Evolutionary conservation across 192 early-diverging fungal genomes (phyloP).

Genomic region (Gigaspora rosea): DNA sequence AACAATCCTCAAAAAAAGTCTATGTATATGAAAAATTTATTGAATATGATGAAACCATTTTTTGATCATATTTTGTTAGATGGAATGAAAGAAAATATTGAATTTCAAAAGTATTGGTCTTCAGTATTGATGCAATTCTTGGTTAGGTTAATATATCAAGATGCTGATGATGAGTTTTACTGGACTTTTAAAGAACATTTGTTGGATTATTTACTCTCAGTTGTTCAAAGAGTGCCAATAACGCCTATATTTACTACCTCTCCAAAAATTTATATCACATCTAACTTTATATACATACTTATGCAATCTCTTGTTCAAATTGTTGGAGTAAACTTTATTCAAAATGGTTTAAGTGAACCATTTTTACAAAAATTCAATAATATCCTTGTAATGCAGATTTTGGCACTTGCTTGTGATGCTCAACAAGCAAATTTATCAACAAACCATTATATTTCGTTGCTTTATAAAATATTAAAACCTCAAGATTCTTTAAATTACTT

Average conservation of each 20-base stretch:
- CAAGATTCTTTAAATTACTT: background rate
- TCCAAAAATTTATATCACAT: background rate
- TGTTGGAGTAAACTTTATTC: background rate
- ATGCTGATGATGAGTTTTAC: background rate
- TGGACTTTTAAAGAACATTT: background rate
- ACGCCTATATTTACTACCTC: background rate
- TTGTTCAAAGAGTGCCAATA: conserved; percentile 3
- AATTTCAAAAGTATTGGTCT: background rate
- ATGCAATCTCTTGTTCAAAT: conserved; percentile 27
- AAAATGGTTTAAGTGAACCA: background rate
- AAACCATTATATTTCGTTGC: background rate
- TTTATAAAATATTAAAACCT: background rate
- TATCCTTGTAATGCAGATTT: conserved; percentile 3
- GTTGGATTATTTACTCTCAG: conserved; percentile 11
- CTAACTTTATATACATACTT: background rate
- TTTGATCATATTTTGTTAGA: conserved; percentile 8
- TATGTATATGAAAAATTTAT: background rate
- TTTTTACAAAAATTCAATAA: conserved; percentile 16
- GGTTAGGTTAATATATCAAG: background rate
- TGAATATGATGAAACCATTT: conserved; percentile 8
- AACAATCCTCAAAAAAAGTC: background rate
- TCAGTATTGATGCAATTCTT: background rate
- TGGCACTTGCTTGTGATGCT: conserved; percentile 18
- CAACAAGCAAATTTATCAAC: background rate
- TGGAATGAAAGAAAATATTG: background rate